Percentiles rank a stretch among this genome's conserved stretches.
Evolutionary conservation across 768 basidiomycete species (phyloP).

Genomic region (Harrya chromipes): DNA sequence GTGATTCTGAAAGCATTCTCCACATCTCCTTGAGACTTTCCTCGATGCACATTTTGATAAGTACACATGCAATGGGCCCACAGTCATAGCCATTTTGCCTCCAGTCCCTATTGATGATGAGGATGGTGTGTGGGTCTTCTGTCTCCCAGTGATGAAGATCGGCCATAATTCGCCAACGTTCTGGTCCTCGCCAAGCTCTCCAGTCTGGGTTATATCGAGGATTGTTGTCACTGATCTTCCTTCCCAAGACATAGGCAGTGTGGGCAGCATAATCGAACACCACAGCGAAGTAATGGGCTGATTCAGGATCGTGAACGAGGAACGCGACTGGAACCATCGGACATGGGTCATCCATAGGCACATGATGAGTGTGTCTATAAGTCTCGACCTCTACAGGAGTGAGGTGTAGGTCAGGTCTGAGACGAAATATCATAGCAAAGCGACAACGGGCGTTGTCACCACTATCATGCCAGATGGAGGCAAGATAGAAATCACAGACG

Average conservation of each 20-base stretch:
- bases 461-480: neutral
- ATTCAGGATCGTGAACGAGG: neutral
- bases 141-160: slow-evolving; percentile 1
- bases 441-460: neutral
- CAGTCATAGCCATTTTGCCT: slow-evolving; percentile 8
- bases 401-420: neutral
- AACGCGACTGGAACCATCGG: neutral
- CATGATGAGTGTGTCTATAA: neutral
- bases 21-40: neutral
- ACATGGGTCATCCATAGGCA: neutral
- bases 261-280: neutral
- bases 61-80: neutral
- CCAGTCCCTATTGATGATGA: neutral
- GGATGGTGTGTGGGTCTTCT: neutral
- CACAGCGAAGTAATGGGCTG: slow-evolving; percentile 1
- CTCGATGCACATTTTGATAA: neutral
- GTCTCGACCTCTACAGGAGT: neutral
- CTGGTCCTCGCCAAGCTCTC: neutral
- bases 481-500: too few relatives aligned
- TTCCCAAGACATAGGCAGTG: neutral
- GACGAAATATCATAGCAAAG: neutral
- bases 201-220: neutral
- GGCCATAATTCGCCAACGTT: neutral
- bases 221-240: neutral
- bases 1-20: neutral